Conservation (phyloP, 2,329 filamentous ascomycete genomes). For the Arthrinium puccinioides region DNA sequence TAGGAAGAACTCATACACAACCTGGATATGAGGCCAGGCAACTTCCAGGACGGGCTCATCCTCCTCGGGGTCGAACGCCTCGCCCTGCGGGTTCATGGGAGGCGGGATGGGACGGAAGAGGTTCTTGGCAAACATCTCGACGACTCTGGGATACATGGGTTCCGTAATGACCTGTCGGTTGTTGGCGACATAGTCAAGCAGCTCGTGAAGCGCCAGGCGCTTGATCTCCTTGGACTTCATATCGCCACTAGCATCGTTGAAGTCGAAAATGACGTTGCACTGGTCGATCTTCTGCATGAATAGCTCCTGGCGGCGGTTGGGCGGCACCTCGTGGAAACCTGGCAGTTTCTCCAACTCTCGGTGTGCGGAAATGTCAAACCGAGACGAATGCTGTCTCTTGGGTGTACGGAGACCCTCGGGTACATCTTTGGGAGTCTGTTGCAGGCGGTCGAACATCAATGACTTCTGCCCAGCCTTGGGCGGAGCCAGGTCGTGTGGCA, state of each 20-base stretch:
- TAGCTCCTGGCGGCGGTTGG: slow-evolving; percentile 87
- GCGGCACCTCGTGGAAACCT: slow-evolving; percentile 94
- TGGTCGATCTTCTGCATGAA: slow-evolving; percentile 99
- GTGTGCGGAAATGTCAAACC: slow-evolving; percentile 96
- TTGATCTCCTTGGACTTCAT: slow-evolving; percentile 99
- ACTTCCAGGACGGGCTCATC: slow-evolving; percentile 97
- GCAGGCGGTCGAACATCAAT: slow-evolving; percentile 77
- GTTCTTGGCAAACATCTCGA: slow-evolving; percentile 99
- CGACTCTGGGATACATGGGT: slow-evolving; percentile 96
- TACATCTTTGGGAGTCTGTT: slow-evolving; percentile 92
- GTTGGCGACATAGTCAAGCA: slow-evolving; percentile 96
- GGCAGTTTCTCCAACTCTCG: slow-evolving; percentile 95
- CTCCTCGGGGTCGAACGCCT: slow-evolving; percentile 97
- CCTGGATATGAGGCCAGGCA: slow-evolving; percentile 98
- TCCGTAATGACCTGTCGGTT: slow-evolving; percentile 98
- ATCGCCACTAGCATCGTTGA: slow-evolving; percentile 94
- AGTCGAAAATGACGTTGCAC: slow-evolving; percentile 99
- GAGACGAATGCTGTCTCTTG: slow-evolving; percentile 92
- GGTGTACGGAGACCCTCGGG: slow-evolving; percentile 92
- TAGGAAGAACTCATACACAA: slow-evolving; percentile 98
- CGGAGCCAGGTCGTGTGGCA: slow-evolving; percentile 93
- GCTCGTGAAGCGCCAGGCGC: slow-evolving; percentile 85
- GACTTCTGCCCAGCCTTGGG: slow-evolving; percentile 90
- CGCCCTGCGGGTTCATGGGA: slow-evolving; percentile 93
- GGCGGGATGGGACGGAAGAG: slow-evolving; percentile 94